Evolutionary conservation across 306 rosid genomes (phyloP), one percentile per base, ranked within the genome.

Genomic region (Rubus idaeus): DNA sequence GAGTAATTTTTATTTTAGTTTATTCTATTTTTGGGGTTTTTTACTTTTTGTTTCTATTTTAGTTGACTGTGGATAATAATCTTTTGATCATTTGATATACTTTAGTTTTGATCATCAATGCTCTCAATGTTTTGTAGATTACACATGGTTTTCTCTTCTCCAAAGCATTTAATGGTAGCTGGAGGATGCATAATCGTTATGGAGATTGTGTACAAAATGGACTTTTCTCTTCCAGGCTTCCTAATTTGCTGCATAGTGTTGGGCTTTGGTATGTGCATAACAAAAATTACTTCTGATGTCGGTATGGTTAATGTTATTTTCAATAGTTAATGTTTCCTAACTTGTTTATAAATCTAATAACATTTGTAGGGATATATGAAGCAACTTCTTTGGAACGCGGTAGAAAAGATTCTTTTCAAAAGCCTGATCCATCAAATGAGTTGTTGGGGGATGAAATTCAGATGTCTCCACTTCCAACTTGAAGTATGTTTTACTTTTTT

Each of bases 131-230:
- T 37, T 51, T 89, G 88, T 80, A 96, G 99, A 78, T 88, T 96
- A 83, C 99, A 93, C 88, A 84, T 91, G 98, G 98, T 96, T 82
- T 93, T 96, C 84, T 93, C 98, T 75, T 92, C 99, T 37, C 98
- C 99, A 45, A 91, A 96, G 78, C 99, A 96, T 90, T 85, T 96
- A 77, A 83, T 89, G 89, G 97, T 69, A n/a, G 97, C 98, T 80
- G 90, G 93, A 76, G 97, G 91, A 71, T 88, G 97, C 90, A 91
- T 90, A 82, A 88, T 96, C 53, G 68, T 86, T 57, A 86, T 93
- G 94, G 99, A 96, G 91, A 77, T 84, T 47, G 87, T 82, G 71
- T 93, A 89, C 90, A 85, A 85, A 71, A 88, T 91, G 98, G 96
- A 96, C 84, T 93, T 93, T 82, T 92, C 99, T 76, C 90, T 93